phyloP scores from a whole-genome alignment of 2,329 filamentous ascomycete species.

The Furcasterigmium furcatum region DNA sequence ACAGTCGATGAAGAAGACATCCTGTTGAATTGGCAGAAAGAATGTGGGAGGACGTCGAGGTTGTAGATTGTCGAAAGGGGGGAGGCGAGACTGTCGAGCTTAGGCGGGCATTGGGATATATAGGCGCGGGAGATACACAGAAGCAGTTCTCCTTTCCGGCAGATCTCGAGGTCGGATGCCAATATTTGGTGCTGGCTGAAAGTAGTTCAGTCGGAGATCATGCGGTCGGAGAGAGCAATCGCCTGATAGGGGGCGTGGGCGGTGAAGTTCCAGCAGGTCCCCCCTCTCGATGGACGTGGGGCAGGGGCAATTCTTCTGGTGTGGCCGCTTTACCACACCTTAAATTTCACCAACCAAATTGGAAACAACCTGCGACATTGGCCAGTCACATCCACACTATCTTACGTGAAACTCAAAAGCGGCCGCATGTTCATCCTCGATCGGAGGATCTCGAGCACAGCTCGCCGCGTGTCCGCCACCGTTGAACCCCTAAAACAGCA shows the following conservation, averaged over 20 bases:
- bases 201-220: not conserved
- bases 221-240: not conserved
- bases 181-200: not conserved
- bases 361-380: not conserved
- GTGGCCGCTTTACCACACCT: not conserved
- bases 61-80: not conserved
- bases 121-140: not conserved
- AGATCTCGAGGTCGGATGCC: not conserved
- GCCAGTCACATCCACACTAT: not conserved
- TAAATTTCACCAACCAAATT: too few species aligned
- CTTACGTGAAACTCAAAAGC: not conserved
- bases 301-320: not conserved
- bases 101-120: constrained; percentile 2
- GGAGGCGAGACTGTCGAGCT: not conserved
- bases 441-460: not conserved
- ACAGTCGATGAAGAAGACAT: constrained; percentile 28
- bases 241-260: not conserved
- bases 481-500: constrained; percentile 1
- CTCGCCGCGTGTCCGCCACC: not conserved
- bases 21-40: not conserved
- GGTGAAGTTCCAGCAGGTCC: not conserved
- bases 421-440: not conserved
- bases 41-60: not conserved
- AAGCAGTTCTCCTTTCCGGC: not conserved
- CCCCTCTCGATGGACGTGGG: not conserved